A percentile compares a stretch with the other conserved stretches of the same genome.
These are phyloP conservation scores for Saccharomyces hybrid DNA, from an alignment of 1,139 yeast genomes.

Conservation along the genomic window DNA sequence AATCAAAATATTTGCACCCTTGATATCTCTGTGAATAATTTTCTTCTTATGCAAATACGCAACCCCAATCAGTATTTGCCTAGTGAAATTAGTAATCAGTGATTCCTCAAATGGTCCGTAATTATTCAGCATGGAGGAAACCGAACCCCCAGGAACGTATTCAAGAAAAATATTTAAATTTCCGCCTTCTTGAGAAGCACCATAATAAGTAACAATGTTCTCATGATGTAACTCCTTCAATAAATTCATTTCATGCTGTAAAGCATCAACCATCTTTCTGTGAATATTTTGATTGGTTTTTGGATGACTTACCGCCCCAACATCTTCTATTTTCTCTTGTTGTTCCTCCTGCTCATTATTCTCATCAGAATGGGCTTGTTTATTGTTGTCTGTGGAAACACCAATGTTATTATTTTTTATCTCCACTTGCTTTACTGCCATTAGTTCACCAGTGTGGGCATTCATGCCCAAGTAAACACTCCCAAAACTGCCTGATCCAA, in stretches of 20 bases:
- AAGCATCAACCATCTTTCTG: constrained; percentile 67
- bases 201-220: constrained; percentile 84
- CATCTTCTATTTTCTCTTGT: constrained; percentile 5
- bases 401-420: constrained; percentile 36
- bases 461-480: constrained; percentile 89
- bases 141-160: constrained; percentile 96
- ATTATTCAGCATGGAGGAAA: constrained; percentile 72
- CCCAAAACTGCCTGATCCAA: constrained; percentile 94
- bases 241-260: constrained; percentile 76
- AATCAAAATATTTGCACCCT: constrained; percentile 85
- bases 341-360: constrained; percentile 2
- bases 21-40: constrained; percentile 84
- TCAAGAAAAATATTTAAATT: constrained; percentile 78
- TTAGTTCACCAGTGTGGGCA: constrained; percentile 83
- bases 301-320: constrained; percentile 26
- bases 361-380: constrained; percentile 7
- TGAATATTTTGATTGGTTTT: constrained; percentile 38
- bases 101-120: constrained; percentile 94
- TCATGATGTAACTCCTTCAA: constrained; percentile 79
- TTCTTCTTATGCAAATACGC: constrained; percentile 73
- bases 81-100: constrained; percentile 68
- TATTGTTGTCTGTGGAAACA: constrained; percentile 16
- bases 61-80: constrained; percentile 78
- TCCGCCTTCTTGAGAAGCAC: constrained; percentile 68
- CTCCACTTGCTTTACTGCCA: constrained; percentile 95